Conservation (phyloP, 2,329 filamentous ascomycete species). For the Ophiosphaerella herpotricha region DNA sequence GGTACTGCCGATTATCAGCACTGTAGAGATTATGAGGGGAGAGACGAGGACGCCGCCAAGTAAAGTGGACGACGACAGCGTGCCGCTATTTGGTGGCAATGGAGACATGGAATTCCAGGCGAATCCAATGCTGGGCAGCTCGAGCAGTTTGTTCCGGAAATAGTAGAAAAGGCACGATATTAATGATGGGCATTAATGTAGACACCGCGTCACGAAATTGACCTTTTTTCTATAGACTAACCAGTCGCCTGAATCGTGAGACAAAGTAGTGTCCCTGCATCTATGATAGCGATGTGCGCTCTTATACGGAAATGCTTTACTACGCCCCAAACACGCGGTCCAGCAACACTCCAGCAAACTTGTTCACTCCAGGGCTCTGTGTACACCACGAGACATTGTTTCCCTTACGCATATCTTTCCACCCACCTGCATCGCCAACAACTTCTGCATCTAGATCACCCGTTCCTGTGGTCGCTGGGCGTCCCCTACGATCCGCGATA, state of each 20-base stretch:
- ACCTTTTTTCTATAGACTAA: too few relatives aligned
- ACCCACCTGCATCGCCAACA: slow-evolving; percentile 73
- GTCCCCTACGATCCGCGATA: slow-evolving; percentile 73
- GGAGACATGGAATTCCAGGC: slow-evolving; percentile 55
- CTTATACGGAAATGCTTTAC: neutral
- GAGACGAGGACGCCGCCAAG: slow-evolving; percentile 52
- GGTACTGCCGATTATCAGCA: slow-evolving; percentile 63
- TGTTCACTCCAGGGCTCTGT: slow-evolving; percentile 67
- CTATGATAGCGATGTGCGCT: neutral
- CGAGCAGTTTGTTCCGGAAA: slow-evolving; percentile 26
- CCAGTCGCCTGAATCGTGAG: too few relatives aligned
- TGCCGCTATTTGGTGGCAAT: slow-evolving; percentile 31
- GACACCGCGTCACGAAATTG: too few relatives aligned
- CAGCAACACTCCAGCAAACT: slow-evolving; percentile 70
- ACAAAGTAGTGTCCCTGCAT: too few relatives aligned
- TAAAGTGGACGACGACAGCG: slow-evolving; percentile 47
- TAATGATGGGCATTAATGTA: too few relatives aligned
- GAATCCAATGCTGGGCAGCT: slow-evolving; percentile 50
- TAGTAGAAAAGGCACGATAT: slow-evolving; percentile 1
- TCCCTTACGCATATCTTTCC: slow-evolving; percentile 74
- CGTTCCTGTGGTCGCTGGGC: slow-evolving; percentile 54
- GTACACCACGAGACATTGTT: slow-evolving; percentile 81
- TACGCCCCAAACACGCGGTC: slow-evolving; percentile 65
- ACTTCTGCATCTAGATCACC: slow-evolving; percentile 49
- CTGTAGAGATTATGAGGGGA: slow-evolving; percentile 63